phyloP scores from a whole-genome alignment of 345 rosid species.

The Syzygium grande region DNA sequence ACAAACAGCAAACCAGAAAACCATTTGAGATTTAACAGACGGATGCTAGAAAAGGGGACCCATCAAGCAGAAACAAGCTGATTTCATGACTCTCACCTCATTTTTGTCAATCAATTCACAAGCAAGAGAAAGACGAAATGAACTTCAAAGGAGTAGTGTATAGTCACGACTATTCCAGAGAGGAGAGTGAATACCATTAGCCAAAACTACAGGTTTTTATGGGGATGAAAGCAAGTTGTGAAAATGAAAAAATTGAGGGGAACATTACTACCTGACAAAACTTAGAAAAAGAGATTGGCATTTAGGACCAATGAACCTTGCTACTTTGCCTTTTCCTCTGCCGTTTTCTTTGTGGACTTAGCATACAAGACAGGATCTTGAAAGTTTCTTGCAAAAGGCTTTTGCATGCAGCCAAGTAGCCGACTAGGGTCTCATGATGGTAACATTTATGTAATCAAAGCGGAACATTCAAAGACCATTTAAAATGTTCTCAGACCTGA shows the following conservation, averaged over 20 bases:
- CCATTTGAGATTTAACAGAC: not conserved
- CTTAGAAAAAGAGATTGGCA: not conserved
- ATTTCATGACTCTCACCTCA: not conserved
- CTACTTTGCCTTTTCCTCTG: not conserved
- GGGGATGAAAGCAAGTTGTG: not conserved
- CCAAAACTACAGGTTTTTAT: not conserved
- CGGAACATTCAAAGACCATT: not conserved
- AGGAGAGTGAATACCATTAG: not conserved
- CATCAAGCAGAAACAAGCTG: not conserved
- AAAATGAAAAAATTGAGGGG: not conserved
- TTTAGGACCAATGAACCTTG: not conserved
- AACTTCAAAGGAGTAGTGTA: not conserved
- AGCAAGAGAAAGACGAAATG: not conserved
- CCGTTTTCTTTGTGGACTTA: not conserved
- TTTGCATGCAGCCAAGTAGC: not conserved
- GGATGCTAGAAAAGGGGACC: not conserved
- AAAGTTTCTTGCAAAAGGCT: not conserved
- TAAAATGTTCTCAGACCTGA: not conserved
- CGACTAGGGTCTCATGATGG: not conserved
- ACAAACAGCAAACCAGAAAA: not conserved
- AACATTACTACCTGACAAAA: not conserved
- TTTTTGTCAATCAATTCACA: not conserved
- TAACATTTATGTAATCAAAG: not conserved
- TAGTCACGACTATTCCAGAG: not conserved
- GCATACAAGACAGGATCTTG: not conserved